Evolutionary conservation across 2,329 filamentous ascomycete genomes (phyloP), one percentile per base, ranked within the genome.

Genomic region (Penicillium sp.): DNA sequence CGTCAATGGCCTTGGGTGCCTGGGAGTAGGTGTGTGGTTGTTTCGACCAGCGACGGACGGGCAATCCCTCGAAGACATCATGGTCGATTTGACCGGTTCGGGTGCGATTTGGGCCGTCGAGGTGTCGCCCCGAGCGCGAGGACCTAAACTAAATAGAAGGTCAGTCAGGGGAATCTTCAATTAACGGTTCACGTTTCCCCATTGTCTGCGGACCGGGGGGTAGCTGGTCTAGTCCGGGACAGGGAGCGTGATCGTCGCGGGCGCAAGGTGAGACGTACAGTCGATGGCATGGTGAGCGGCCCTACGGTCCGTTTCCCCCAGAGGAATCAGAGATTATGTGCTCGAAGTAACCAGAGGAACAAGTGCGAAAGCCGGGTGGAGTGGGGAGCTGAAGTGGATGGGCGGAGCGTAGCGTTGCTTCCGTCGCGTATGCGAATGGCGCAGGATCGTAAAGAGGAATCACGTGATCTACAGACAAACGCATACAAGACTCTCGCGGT

Each of bases 21-120:
- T 89, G 86, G 59, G 84, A 84, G 65, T 92, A 76, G 38, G 76
- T 86, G 50, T 90, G 81, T 73, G 77, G 78, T 52, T 88, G 84
- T 57, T 88, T 85, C 50, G 89, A 85, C 88, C 91, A 97, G 81
- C 95, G 90, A 65, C 91, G 87, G 51, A 96, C 88, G 14, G 92
- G 92, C 10, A 96, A 81, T 53, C 91, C 90, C 79, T 82, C 77
- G 44, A 83, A 80, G 44, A 85, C 78, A 75, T 88, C 86, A 67
- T 86, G 83, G 58, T 88, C 85, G 47, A 80, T 75, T 59, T 82
- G 80, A 39, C 72, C 73, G 27, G 68, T 70, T 58, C 74, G 68
- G 44, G 67, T 71, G 42, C 74, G 69, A 48, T 69, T 69, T 41
- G 68, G 56, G 39, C 56, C 57, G 54, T 82, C 80, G 51, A 80